These are phyloP conservation scores for Ustilago sp. DNA, from an alignment of 1,284 basidiomycete genomes.

Conservation along the genomic window DNA sequence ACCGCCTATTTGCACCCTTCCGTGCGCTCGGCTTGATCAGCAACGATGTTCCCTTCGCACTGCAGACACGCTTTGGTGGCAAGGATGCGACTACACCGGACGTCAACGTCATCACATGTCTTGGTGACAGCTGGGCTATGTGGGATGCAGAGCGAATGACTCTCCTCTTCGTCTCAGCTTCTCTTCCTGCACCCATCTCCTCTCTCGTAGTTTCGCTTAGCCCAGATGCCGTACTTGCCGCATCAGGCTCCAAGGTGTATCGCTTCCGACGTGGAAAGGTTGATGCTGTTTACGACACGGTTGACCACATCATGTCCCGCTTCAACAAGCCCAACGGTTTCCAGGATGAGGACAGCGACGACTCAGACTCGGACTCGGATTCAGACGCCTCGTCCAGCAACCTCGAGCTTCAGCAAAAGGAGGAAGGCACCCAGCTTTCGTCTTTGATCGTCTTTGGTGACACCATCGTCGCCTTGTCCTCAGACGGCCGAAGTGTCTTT, in stretches of 20 bases:
- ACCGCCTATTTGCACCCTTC: slow-evolving; percentile 87
- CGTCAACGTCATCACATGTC: slow-evolving; percentile 82
- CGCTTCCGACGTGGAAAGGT: slow-evolving; percentile 90
- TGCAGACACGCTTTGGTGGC: slow-evolving; percentile 82
- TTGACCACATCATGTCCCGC: slow-evolving; percentile 37
- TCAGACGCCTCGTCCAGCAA: slow-evolving; percentile 18
- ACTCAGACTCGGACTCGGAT: slow-evolving; percentile 27
- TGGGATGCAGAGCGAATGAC: slow-evolving; percentile 96
- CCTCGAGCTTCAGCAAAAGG: slow-evolving; percentile 6
- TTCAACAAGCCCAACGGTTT: slow-evolving; percentile 32
- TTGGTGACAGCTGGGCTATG: slow-evolving; percentile 92
- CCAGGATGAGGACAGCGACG: slow-evolving; percentile 10
- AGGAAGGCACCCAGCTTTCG: slow-evolving; percentile 40
- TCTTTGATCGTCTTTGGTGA: slow-evolving; percentile 64
- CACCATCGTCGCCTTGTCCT: slow-evolving; percentile 72
- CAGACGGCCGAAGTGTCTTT: slow-evolving; percentile 82
- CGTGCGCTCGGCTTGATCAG: slow-evolving; percentile 92
- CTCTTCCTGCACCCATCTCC: slow-evolving; percentile 79
- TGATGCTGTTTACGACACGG: slow-evolving; percentile 71
- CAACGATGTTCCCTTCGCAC: slow-evolving; percentile 87
- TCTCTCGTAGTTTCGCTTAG: slow-evolving; percentile 78
- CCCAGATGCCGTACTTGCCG: slow-evolving; percentile 86
- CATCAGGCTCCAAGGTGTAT: slow-evolving; percentile 78
- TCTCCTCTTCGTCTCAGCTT: slow-evolving; percentile 92
- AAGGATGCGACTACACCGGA: slow-evolving; percentile 78